phyloP scores from a whole-genome alignment of 305 asterid genomes.

The Euphrasia arctica region DNA sequence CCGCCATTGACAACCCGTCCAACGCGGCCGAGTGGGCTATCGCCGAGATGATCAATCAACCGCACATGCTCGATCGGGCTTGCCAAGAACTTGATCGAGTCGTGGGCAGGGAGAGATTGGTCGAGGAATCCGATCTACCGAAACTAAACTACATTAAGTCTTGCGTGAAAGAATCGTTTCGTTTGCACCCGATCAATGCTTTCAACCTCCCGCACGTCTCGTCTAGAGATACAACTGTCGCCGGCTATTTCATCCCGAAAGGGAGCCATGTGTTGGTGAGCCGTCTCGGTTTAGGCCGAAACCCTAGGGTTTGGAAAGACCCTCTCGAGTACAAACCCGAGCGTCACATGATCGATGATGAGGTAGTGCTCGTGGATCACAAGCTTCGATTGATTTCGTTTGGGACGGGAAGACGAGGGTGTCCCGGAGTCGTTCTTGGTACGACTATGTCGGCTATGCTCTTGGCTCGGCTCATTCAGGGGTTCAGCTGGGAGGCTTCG shows the following conservation, averaged over 20 bases:
- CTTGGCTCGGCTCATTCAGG: constrained; percentile 28
- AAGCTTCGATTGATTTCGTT: constrained; percentile 23
- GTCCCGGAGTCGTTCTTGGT: constrained; percentile 26
- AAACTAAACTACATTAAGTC: constrained; percentile 28
- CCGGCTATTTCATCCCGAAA: constrained; percentile 30
- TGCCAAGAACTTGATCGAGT: constrained; percentile 21
- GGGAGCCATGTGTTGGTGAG: constrained; percentile 30
- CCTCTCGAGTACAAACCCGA: constrained; percentile 24
- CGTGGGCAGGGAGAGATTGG: constrained; percentile 26
- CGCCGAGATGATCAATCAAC: constrained; percentile 27
- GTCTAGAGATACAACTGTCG: constrained; percentile 18
- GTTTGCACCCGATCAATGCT: constrained; percentile 26
- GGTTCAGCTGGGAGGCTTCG: constrained; percentile 14
- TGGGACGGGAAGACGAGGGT: constrained; percentile 27
- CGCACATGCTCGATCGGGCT: constrained; percentile 2
- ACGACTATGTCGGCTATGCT: constrained; percentile 24
- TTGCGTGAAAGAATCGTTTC: constrained; percentile 29
- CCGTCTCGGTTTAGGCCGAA: constrained; percentile 26
- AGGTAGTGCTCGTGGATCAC: constrained; percentile 14
- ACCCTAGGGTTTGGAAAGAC: constrained; percentile 29
- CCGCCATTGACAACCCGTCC: constrained; percentile 27
- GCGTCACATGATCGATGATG: constrained; percentile 8
- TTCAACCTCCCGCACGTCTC: constrained; percentile 29
- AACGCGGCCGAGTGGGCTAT: constrained; percentile 28
- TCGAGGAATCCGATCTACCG: constrained; percentile 29